A percentile compares a stretch with the other conserved stretches of the same genome.
phyloP scores from a whole-genome alignment of 2,329 filamentous ascomycete species.

The Aspergillus tamarii region DNA sequence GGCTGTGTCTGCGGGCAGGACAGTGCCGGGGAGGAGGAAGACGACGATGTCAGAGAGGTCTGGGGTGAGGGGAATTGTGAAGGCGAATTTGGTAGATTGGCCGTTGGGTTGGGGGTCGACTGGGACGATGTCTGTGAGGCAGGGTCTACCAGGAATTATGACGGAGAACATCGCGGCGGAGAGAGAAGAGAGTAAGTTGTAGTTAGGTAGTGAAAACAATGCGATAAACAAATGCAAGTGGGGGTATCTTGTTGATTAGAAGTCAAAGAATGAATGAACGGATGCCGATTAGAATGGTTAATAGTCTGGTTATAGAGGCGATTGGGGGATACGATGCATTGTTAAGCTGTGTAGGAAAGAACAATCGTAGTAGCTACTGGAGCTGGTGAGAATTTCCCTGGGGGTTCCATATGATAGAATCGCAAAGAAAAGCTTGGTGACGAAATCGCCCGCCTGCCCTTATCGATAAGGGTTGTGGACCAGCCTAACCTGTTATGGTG shows the following conservation, averaged over 20 bases:
- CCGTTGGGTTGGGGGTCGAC: slow-evolving; percentile 57
- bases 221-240: not conserved
- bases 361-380: not conserved
- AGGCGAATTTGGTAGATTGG: slow-evolving; percentile 65
- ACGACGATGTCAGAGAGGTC: slow-evolving; percentile 77
- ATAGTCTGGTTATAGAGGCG: not conserved
- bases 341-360: not conserved
- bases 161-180: slow-evolving; percentile 59
- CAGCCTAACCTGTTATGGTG: not conserved
- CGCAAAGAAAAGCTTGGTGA: slow-evolving; percentile 28
- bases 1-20: slow-evolving; percentile 74
- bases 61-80: slow-evolving; percentile 66
- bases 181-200: not conserved
- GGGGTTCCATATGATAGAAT: slow-evolving; percentile 27
- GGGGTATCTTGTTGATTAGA: not conserved
- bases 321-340: slow-evolving; percentile 1
- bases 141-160: slow-evolving; percentile 62
- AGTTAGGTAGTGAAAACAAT: not conserved
- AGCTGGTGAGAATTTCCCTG: slow-evolving; percentile 21
- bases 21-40: slow-evolving; percentile 79
- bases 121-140: slow-evolving; percentile 58
- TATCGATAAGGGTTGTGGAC: slow-evolving; percentile 33
- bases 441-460: slow-evolving; percentile 30
- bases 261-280: not conserved
- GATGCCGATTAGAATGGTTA: not conserved